Base-by-base conservation (phyloP, 352 stramenopile genomes). In the Pythium plurisporium region DNA sequence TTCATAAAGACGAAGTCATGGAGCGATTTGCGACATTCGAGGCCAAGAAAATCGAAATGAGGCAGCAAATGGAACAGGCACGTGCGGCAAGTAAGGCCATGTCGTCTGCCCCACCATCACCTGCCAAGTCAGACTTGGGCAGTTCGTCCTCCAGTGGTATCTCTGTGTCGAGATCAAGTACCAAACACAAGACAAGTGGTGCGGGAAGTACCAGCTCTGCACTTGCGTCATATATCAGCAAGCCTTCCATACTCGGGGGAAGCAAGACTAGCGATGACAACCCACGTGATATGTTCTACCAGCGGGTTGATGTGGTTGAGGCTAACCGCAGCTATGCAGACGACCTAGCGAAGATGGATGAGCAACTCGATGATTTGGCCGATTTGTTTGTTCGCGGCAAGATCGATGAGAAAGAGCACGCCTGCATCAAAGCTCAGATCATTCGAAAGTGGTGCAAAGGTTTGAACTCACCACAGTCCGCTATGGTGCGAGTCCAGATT, bases 31-130 rank as follows among this genome's bases (percentile, higher is more conserved):
- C 76, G 22, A 76, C 79, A 9, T 90, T 89, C 50, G 79, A 89
- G 61, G 79, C 83, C 38, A 91, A 89, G 62, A 94, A 91, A 61
- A 89, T 88, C 48, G 81, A 91, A 47, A 89, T 93, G 82, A 74
- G 82, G 23, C 78, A 90, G 38, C 82, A 92, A 55, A 74, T 89
- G 50, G 79, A 91, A 56, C 74, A 85, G 64, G 47, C 65, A 49
- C 15, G 68, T 36, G 20, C 60, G 63, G 47, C 46, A 2, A 67
- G 59, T 25, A 57, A 56, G 29, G 42, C 59, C 0, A 36, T 42
- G 20, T 59, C 58, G 4, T 62, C 52, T 29, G 72, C 76, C 6
- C 79, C 79, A 12, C 59, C 79, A 22, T 89, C 79, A 3, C 79
- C 79, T 3, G 73, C 73, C 1, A 89, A 86, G 37, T 49, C 67